phyloP scores from a whole-genome alignment of 73 alveolate species.

The Stentor coeruleus region DNA sequence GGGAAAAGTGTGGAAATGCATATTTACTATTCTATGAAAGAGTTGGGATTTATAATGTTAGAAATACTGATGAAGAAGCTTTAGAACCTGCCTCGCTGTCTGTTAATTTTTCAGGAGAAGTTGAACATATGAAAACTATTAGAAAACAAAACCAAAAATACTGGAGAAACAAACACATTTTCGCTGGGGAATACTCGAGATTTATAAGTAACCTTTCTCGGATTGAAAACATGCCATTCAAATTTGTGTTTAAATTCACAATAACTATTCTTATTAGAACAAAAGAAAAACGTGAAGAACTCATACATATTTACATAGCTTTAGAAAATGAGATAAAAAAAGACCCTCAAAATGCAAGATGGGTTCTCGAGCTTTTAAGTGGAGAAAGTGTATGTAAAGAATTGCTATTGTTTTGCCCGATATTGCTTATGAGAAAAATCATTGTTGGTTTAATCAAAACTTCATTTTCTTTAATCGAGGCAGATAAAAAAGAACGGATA shows the following conservation, averaged over 20 bases:
- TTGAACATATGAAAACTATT: not conserved
- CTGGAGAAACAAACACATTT: conserved; percentile 17
- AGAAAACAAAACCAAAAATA: conserved; percentile 8
- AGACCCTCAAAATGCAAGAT: not conserved
- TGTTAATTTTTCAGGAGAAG: not conserved
- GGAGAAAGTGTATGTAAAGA: not conserved
- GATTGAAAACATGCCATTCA: not conserved
- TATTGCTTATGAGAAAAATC: conserved; percentile 8
- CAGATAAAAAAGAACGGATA: not conserved
- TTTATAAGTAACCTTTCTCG: not conserved
- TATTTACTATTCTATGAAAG: conserved; percentile 84
- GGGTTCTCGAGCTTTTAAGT: not conserved
- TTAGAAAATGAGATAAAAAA: not conserved
- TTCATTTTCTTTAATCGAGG: not conserved
- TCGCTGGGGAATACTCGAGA: not conserved
- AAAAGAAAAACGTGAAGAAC: not conserved
- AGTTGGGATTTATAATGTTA: not conserved
- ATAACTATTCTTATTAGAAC: conserved; percentile 10
- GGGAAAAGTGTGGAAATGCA: conserved; percentile 58
- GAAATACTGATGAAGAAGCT: not conserved
- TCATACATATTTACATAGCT: not conserved
- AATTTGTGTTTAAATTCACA: not conserved
- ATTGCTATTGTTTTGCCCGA: not conserved
- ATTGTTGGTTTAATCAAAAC: conserved; percentile 13
- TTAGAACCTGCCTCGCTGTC: not conserved